Evolutionary conservation across 768 basidiomycete species (phyloP), one percentile per base, ranked within the genome.

Genomic region (Leccinum fibrillosum): DNA sequence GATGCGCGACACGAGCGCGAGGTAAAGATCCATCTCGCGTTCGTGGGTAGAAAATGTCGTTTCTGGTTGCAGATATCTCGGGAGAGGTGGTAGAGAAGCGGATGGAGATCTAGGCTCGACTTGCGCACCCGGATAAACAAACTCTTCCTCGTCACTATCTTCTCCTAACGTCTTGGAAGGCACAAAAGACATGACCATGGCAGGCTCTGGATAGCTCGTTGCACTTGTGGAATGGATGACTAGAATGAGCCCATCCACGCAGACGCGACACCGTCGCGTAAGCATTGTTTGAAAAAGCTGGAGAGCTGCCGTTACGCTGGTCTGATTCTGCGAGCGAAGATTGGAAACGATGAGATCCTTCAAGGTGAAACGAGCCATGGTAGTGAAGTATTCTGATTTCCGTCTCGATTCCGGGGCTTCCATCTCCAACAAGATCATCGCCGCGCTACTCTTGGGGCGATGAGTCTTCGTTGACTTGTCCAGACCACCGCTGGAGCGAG

Each of bases 391-490:
- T 62, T 86, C 86, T 1, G 90, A 85, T 53, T 79, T 85, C 58
- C 80, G 83, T 56, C 83, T 78, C 15, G 89, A 84, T 13, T 84
- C 84, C 1, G 90, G 88, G 2, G 86, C 86, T 69, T 92, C 87
- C 80, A 90, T 85, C 69, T 94, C 90, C 53, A 97, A 75, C n/a
- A 94, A 76, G n/a, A 82, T 76, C 90, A 96, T 92, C 1, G 93
- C 94, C 1, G 93, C 94, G 51, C 89, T 92, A 63, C 92, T 95
- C 72, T 92, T 92, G 56, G 90, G 80, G 49, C 84, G 77, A 54
- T 80, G 77, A 30, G 78, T 69, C 65, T 82, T 87, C 45, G 68
- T 73, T 23, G 78, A 74, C 53, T 74, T 80, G 61, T 80, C 78
- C 13, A 70, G 61, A 2, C 55, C 34, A 21, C 65, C 58, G 25